phyloP scores from a whole-genome alignment of 164 flowering plant genomes.

The Aristolochia fimbriata region DNA sequence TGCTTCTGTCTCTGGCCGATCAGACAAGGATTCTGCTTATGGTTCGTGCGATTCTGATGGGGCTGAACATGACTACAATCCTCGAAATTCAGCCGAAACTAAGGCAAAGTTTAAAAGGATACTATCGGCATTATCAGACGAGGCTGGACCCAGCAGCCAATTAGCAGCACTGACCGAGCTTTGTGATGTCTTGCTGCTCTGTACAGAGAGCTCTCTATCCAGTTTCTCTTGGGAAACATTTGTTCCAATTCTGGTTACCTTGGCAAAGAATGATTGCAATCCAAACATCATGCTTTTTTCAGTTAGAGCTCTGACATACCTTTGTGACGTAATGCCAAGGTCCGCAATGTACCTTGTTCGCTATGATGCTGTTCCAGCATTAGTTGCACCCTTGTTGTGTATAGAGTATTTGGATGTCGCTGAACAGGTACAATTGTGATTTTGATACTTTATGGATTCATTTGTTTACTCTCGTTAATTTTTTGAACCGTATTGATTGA shows the following conservation, averaged over 20 bases:
- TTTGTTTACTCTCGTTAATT: neutral
- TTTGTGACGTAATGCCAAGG: slow-evolving; percentile 64
- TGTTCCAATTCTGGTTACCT: slow-evolving; percentile 49
- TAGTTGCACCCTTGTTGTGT: slow-evolving; percentile 47
- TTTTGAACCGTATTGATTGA: neutral
- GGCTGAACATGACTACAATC: slow-evolving; percentile 12
- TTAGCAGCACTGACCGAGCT: slow-evolving; percentile 60
- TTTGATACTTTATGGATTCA: no score
- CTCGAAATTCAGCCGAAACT: slow-evolving; percentile 20
- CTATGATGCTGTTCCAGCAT: slow-evolving; percentile 57
- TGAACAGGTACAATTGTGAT: slow-evolving; percentile 51
- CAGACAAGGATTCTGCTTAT: slow-evolving; percentile 41
- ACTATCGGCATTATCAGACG: slow-evolving; percentile 34
- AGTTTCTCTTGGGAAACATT: slow-evolving; percentile 30
- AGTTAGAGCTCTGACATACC: slow-evolving; percentile 70
- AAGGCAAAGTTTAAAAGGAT: slow-evolving; percentile 39
- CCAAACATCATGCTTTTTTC: slow-evolving; percentile 75
- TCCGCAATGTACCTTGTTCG: slow-evolving; percentile 43
- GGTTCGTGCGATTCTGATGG: slow-evolving; percentile 67
- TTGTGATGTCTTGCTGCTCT: slow-evolving; percentile 68
- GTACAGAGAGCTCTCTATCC: slow-evolving; percentile 44
- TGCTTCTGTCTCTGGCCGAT: slow-evolving; percentile 44
- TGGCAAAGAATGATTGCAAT: slow-evolving; percentile 43
- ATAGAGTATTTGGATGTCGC: slow-evolving; percentile 91
- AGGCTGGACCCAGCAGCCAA: slow-evolving; percentile 30